Evolutionary conservation across 257 asterid species (phyloP).

Genomic region (Ocimum tenuiflorum): DNA sequence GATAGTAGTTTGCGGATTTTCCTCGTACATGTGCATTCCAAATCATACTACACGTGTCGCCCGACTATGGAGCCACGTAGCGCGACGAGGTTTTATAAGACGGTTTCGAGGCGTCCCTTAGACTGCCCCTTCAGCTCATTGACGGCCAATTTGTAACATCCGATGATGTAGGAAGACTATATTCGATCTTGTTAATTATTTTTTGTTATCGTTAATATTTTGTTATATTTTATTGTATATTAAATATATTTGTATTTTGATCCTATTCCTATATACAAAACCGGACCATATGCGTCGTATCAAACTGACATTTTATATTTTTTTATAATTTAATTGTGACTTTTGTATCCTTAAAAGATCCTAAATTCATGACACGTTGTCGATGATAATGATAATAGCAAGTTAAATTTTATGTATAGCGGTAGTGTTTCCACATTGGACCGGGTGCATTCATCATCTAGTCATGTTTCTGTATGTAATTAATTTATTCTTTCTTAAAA

Average conservation of each 20-base stretch:
- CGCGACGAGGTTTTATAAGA: background rate
- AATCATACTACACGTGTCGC: no score
- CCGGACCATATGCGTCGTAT: slow-evolving; percentile 9
- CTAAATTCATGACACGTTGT: background rate
- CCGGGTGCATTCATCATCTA: slow-evolving; percentile 10
- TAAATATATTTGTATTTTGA: background rate
- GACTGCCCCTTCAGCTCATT: background rate
- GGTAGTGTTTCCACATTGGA: background rate
- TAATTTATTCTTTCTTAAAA: no score
- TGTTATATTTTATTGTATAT: background rate
- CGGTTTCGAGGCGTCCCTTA: background rate
- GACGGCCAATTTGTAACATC: background rate
- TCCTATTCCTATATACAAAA: background rate
- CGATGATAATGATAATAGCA: background rate
- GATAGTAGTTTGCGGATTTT: no score
- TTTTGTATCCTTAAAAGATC: no score
- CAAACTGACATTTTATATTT: background rate
- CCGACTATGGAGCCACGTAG: background rate
- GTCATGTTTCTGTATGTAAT: background rate
- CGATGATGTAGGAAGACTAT: background rate
- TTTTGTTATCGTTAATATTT: background rate
- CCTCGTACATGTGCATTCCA: no score
- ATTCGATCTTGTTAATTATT: no score
- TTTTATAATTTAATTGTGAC: no score
- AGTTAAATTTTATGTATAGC: background rate